phyloP scores from a whole-genome alignment of 2,329 filamentous ascomycete species.

The Claviceps sp. region DNA sequence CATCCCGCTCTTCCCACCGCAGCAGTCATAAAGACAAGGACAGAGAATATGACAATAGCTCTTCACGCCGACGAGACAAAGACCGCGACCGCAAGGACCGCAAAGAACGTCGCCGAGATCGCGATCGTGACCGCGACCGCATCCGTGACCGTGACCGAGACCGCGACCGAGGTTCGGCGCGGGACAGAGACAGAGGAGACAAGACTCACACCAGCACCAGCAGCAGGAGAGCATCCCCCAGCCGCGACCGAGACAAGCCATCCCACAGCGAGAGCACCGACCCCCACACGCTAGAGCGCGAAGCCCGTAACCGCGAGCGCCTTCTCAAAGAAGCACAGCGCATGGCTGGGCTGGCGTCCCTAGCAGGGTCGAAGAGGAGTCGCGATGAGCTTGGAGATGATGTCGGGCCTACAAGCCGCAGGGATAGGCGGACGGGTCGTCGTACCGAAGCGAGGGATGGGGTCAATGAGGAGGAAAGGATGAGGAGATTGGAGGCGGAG shows the following conservation, averaged over 20 bases:
- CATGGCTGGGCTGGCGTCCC: slow-evolving; percentile 39
- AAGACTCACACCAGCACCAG: slow-evolving; percentile 20
- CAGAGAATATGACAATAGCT: slow-evolving; percentile 25
- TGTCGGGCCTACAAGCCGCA: slow-evolving; percentile 21
- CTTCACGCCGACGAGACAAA: slow-evolving; percentile 18
- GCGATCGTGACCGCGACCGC: slow-evolving; percentile 10
- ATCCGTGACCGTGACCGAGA: slow-evolving; percentile 16
- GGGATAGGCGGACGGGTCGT: slow-evolving; percentile 28
- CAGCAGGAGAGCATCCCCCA: slow-evolving; percentile 23
- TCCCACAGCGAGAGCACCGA: slow-evolving; percentile 25
- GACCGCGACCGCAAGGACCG: slow-evolving; percentile 24
- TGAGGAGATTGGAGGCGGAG: slow-evolving; percentile 44
- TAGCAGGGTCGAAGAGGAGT: slow-evolving; percentile 35
- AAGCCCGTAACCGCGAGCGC: slow-evolving; percentile 51
- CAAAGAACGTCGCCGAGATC: slow-evolving; percentile 22
- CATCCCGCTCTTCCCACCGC: slow-evolving; percentile 26
- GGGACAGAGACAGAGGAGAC: slow-evolving; percentile 17
- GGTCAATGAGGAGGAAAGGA: slow-evolving; percentile 39
- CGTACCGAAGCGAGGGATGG: slow-evolving; percentile 33
- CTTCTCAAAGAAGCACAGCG: slow-evolving; percentile 56
- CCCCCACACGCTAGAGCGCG: slow-evolving; percentile 57
- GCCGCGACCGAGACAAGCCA: slow-evolving; percentile 20
- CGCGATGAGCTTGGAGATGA: slow-evolving; percentile 31
- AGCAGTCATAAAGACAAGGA: slow-evolving; percentile 23
- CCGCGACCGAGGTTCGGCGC: slow-evolving; percentile 10